Conservation (phyloP, 2,329 filamentous ascomycete genomes). For the Zymoseptoria brevis region DNA sequence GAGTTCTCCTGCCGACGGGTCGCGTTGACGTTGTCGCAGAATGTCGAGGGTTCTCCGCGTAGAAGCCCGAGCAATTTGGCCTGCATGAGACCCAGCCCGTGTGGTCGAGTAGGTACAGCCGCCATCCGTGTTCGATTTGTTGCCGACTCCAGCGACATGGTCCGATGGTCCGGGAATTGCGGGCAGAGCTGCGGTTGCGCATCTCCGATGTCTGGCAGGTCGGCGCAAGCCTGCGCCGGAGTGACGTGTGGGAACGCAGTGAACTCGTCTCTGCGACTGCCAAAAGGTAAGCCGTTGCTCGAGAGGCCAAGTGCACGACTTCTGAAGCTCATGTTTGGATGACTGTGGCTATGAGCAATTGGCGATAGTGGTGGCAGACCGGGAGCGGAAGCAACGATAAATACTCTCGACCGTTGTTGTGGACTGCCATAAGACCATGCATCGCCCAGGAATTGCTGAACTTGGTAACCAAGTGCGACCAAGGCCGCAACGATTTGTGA, state of each 20-base stretch:
- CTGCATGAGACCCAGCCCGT: constrained; percentile 25
- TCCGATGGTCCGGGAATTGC: constrained; percentile 59
- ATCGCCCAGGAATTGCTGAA: constrained; percentile 59
- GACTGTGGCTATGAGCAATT: constrained; percentile 56
- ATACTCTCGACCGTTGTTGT: constrained; percentile 59
- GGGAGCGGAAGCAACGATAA: constrained; percentile 64
- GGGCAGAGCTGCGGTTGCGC: constrained; percentile 55
- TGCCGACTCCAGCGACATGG: constrained; percentile 36
- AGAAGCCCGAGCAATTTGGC: constrained; percentile 22
- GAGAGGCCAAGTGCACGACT: constrained; percentile 47
- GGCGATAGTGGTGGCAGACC: constrained; percentile 49
- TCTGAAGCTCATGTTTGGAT: constrained; percentile 35
- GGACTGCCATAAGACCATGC: constrained; percentile 61
- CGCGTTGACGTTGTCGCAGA: constrained; percentile 17
- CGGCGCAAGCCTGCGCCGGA: constrained; percentile 46
- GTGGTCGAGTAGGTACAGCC: constrained; percentile 51
- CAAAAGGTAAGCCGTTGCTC: constrained; percentile 54
- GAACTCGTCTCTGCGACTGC: constrained; percentile 39
- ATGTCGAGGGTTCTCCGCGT: constrained; percentile 23
- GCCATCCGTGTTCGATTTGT: constrained; percentile 42
- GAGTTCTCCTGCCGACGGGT: constrained; percentile 12
- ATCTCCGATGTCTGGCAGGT: constrained; percentile 58
- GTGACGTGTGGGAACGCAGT: constrained; percentile 56
- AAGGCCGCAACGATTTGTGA: constrained; percentile 65
- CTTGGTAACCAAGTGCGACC: constrained; percentile 70